phyloP scores from a whole-genome alignment of 805 yeast genomes.

The Starmera caribaea region DNA sequence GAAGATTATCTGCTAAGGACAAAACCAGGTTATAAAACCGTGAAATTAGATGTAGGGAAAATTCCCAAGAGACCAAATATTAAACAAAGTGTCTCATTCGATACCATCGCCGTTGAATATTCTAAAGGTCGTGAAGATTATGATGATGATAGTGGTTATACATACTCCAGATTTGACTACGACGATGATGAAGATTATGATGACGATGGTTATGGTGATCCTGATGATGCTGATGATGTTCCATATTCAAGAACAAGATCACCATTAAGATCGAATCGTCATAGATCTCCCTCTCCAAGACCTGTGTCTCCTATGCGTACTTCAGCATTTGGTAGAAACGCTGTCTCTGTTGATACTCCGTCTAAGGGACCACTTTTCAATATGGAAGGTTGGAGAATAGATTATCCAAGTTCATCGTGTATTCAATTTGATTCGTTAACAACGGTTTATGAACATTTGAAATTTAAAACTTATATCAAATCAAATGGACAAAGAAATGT shows the following conservation, averaged over 20 bases:
- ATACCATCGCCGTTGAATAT: constrained; percentile 2
- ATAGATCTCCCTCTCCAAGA: constrained; percentile 1
- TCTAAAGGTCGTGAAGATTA: not conserved
- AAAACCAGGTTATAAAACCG: not conserved
- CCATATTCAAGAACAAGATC: not conserved
- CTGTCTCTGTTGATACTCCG: not conserved
- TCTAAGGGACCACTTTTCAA: constrained; percentile 1
- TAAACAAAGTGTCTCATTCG: constrained; percentile 4
- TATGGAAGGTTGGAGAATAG: constrained; percentile 11
- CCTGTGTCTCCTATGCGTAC: constrained; percentile 6
- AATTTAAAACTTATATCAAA: constrained; percentile 1
- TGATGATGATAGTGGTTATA: not conserved
- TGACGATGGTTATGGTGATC: not conserved
- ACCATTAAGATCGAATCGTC: constrained; percentile 1
- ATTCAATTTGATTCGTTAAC: constrained; percentile 9
- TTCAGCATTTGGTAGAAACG: too few relatives aligned
- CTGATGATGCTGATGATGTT: constrained; percentile 1
- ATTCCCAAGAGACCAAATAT: not conserved
- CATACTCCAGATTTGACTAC: not conserved
- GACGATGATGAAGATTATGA: not conserved
- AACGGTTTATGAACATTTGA: not conserved
- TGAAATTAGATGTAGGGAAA: too few relatives aligned
- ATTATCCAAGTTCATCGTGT: constrained; percentile 14
- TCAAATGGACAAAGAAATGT: constrained; percentile 33
- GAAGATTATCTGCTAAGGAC: not conserved